Conservation (phyloP, 768 basidiomycete species). For the Pleurotus tuber-regium region DNA sequence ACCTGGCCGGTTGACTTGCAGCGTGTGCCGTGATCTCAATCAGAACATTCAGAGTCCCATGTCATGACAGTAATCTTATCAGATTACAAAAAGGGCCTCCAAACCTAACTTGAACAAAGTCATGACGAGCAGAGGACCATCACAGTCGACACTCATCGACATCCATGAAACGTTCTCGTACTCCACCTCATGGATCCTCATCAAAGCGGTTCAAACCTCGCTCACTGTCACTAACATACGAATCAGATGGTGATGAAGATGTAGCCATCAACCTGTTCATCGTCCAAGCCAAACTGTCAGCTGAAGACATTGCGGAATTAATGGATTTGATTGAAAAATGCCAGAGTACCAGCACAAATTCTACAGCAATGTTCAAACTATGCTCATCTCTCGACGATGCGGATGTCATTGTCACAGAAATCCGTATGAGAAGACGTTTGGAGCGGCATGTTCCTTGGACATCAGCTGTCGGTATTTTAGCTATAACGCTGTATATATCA, state of each 20-base stretch:
- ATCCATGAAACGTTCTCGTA: too few species aligned
- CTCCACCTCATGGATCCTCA: too few species aligned
- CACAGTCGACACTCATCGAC: too few species aligned
- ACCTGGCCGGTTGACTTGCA: too few species aligned
- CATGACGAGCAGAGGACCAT: too few species aligned
- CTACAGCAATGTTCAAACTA: slow-evolving; percentile 25
- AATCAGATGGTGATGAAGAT: slow-evolving; percentile 1
- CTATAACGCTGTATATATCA: not conserved
- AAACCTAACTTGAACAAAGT: too few species aligned
- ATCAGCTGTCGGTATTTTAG: slow-evolving; percentile 50
- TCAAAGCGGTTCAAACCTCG: slow-evolving; percentile 12
- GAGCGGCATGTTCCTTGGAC: slow-evolving; percentile 69
- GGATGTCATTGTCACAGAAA: slow-evolving; percentile 63
- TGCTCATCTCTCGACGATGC: slow-evolving; percentile 44
- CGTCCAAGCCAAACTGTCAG: slow-evolving; percentile 22
- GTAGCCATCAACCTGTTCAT: slow-evolving; percentile 19
- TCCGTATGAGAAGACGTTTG: slow-evolving; percentile 64
- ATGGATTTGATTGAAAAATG: slow-evolving; percentile 30
- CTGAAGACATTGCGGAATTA: slow-evolving; percentile 30
- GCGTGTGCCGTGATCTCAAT: too few species aligned
- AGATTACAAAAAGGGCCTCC: too few species aligned
- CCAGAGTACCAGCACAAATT: not conserved
- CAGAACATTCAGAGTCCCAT: too few species aligned
- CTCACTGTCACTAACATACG: too few species aligned
- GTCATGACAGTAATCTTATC: too few species aligned